Conservation (phyloP, 768 basidiomycete species). For the Ramaria rubella region DNA sequence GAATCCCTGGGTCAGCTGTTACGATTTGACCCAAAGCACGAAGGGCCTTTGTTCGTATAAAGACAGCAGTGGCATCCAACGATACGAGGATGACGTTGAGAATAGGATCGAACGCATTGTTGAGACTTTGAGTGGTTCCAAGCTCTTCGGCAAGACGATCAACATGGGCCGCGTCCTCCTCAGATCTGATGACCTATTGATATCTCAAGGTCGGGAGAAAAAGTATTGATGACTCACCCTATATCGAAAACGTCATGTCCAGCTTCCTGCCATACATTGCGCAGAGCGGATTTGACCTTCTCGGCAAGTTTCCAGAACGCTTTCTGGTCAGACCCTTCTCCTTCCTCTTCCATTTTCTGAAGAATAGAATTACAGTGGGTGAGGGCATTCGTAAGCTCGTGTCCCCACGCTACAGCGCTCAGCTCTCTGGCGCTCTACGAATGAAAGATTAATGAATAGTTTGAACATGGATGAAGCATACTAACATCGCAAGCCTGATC, state of each 20-base stretch:
- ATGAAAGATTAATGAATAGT: neutral
- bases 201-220: neutral
- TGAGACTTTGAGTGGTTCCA: conserved; percentile 67
- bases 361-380: conserved; percentile 50
- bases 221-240: conserved; percentile 42
- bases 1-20: conserved; percentile 77
- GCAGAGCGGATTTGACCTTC: conserved; percentile 56
- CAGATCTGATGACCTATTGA: conserved; percentile 38
- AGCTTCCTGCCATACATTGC: conserved; percentile 67
- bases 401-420: conserved; percentile 70
- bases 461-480: neutral
- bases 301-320: conserved; percentile 36
- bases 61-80: conserved; percentile 80
- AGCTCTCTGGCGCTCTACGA: conserved; percentile 77
- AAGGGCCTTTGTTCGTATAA: conserved; percentile 91
- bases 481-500: conserved; percentile 78
- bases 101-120: conserved; percentile 78
- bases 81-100: conserved; percentile 71
- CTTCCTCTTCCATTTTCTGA: conserved; percentile 29
- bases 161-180: conserved; percentile 62
- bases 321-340: conserved; percentile 28
- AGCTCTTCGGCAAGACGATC: conserved; percentile 71
- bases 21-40: conserved; percentile 86
- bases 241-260: conserved; percentile 73
- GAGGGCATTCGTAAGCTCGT: conserved; percentile 71